Conservation (phyloP, 2,329 filamentous ascomycete genomes). For the Ramularia collo-cygni region DNA sequence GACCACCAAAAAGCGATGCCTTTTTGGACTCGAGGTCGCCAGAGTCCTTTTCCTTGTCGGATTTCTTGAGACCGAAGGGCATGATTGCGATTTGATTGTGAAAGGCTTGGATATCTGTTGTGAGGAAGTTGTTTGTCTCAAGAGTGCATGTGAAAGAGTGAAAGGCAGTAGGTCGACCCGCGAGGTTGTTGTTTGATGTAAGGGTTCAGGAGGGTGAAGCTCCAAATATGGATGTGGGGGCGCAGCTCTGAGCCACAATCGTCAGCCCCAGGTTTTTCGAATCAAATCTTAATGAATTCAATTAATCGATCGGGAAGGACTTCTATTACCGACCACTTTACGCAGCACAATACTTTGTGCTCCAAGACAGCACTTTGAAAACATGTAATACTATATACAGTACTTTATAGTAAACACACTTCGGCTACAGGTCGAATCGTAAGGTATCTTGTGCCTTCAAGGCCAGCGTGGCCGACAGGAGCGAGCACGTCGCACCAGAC, state of each 20-base stretch:
- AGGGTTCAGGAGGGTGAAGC: not conserved
- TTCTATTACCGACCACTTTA: no score
- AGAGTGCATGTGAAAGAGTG: not conserved
- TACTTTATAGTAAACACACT: no score
- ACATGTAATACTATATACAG: no score
- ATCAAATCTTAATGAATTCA: no score
- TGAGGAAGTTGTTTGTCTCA: conserved; percentile 4
- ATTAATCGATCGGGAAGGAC: no score
- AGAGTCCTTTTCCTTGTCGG: conserved; percentile 43
- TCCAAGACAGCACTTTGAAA: no score
- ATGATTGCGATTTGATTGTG: conserved; percentile 15
- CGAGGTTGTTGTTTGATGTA: not conserved
- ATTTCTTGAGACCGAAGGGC: conserved; percentile 44
- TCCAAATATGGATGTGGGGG: conserved; percentile 2
- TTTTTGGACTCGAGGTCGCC: conserved; percentile 48
- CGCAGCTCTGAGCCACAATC: not conserved
- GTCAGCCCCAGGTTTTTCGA: no score
- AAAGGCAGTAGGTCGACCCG: conserved; percentile 3
- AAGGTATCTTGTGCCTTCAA: no score
- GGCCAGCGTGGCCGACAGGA: no score
- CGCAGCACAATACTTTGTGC: no score
- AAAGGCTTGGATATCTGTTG: not conserved
- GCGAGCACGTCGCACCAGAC: no score
- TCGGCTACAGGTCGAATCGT: no score
- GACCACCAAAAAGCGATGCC: conserved; percentile 52